phyloP scores from a whole-genome alignment of 2,329 filamentous ascomycete genomes.

The Chrysosporium queenslandicum region DNA sequence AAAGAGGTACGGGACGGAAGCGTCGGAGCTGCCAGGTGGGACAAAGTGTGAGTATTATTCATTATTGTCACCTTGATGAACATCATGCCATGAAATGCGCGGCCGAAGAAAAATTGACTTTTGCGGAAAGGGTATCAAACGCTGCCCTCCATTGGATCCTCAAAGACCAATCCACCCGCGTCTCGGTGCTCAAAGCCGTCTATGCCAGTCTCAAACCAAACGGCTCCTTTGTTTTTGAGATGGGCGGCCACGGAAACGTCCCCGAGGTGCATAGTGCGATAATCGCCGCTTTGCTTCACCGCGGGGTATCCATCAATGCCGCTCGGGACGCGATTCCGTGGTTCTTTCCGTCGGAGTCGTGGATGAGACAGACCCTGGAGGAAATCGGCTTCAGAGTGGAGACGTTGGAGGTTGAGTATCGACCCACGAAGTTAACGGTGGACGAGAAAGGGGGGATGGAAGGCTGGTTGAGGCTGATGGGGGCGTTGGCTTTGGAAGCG shows the following conservation, averaged over 20 bases:
- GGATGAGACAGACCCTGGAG: slow-evolving; percentile 40
- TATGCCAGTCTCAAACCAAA: slow-evolving; percentile 44
- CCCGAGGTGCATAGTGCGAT: slow-evolving; percentile 52
- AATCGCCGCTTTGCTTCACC: slow-evolving; percentile 42
- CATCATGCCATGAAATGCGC: background rate
- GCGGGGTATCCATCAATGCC: slow-evolving; percentile 43
- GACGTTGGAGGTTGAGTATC: slow-evolving; percentile 52
- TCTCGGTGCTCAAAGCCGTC: slow-evolving; percentile 46
- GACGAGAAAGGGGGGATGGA: slow-evolving; percentile 45
- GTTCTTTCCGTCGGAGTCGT: slow-evolving; percentile 60
- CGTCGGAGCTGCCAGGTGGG: slow-evolving; percentile 27
- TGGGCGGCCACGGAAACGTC: slow-evolving; percentile 61
- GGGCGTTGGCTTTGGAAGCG: slow-evolving; percentile 47
- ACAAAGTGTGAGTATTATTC: slow-evolving; percentile 41
- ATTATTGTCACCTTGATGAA: background rate
- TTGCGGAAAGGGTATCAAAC: slow-evolving; percentile 44
- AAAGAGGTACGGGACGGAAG: slow-evolving; percentile 19
- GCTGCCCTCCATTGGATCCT: slow-evolving; percentile 61
- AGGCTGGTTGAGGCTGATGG: slow-evolving; percentile 58
- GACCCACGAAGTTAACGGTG: slow-evolving; percentile 47
- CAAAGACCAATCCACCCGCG: slow-evolving; percentile 36
- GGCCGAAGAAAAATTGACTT: background rate
- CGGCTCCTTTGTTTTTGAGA: slow-evolving; percentile 57
- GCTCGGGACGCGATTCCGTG: slow-evolving; percentile 50
- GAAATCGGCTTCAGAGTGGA: slow-evolving; percentile 41